Evolutionary conservation across 768 basidiomycete species (phyloP).

Genomic region (Trametes cinnabarina): DNA sequence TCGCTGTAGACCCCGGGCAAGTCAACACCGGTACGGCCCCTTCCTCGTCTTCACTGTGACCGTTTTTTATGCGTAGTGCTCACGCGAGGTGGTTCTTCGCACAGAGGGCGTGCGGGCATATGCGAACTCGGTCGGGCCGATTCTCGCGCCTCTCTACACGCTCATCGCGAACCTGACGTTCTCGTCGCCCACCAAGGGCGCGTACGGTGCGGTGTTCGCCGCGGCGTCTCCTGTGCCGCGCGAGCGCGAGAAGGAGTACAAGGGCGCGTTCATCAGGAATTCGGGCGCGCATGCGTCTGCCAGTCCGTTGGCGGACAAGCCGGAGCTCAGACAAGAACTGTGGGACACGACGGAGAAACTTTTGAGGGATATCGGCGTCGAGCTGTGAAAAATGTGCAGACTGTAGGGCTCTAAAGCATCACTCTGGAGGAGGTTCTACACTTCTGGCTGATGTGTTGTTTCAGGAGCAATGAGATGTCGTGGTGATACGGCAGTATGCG

Average conservation of each 20-base stretch:
- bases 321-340: slow-evolving; percentile 17
- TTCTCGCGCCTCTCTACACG: slow-evolving; percentile 11
- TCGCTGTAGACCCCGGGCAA: slow-evolving; percentile 35
- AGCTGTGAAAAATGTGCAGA: too few species aligned
- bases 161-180: slow-evolving; percentile 14
- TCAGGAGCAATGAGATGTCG: too few species aligned
- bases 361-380: slow-evolving; percentile 8
- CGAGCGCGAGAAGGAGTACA: slow-evolving; percentile 1
- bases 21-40: slow-evolving; percentile 29
- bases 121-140: slow-evolving; percentile 6
- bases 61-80: too few species aligned
- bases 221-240: slow-evolving; percentile 20
- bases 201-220: slow-evolving; percentile 22
- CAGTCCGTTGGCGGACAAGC: slow-evolving; percentile 1
- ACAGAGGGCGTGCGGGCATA: slow-evolving; percentile 21
- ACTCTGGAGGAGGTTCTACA: too few species aligned
- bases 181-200: slow-evolving; percentile 17
- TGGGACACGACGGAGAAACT: slow-evolving; percentile 27
- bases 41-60: background rate
- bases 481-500: too few species aligned
- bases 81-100: too few species aligned
- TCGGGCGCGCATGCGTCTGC: slow-evolving; percentile 1
- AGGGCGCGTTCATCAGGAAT: slow-evolving; percentile 18
- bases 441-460: too few species aligned
- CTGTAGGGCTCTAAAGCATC: too few species aligned